Percentiles rank a stretch among this genome's conserved stretches.
Conservation (phyloP, 2,329 filamentous ascomycete genomes). For the Aureobasidium melanogenum region DNA sequence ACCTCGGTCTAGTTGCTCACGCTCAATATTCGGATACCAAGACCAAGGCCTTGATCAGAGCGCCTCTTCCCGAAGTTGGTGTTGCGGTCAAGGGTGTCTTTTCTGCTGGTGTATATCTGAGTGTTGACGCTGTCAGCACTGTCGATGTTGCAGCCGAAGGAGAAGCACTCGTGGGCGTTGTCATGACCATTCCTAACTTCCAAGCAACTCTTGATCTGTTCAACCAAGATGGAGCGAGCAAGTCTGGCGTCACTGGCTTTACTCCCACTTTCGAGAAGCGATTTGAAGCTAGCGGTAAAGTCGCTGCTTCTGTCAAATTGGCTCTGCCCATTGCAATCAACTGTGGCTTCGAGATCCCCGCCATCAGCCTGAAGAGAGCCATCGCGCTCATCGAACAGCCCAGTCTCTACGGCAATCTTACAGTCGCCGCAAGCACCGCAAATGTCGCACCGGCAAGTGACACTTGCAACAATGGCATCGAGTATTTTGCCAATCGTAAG, state of each 20-base stretch:
- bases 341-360: not conserved
- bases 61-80: constrained; percentile 2
- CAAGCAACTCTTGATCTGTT: not conserved
- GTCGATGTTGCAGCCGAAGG: not conserved
- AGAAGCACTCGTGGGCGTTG: not conserved
- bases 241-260: not conserved
- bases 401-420: constrained; percentile 1
- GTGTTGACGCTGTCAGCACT: not conserved
- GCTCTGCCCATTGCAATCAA: constrained; percentile 1
- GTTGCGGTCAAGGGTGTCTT: not conserved
- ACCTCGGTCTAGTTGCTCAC: not conserved
- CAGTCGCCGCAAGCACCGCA: not conserved
- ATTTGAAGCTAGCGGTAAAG: constrained; percentile 1
- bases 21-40: not conserved
- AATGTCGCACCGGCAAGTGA: not conserved
- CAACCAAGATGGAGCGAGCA: not conserved
- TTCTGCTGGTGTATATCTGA: not conserved
- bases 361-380: not conserved
- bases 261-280: not conserved
- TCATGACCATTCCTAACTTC: constrained; percentile 9
- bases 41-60: not conserved
- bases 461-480: constrained; percentile 4
- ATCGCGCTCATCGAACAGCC: constrained; percentile 1
- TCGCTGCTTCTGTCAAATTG: not conserved
- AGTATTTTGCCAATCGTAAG: constrained; percentile 5